Conservation (phyloP, 495 filamentous ascomycete genomes). For the Extremus antarcticus region DNA sequence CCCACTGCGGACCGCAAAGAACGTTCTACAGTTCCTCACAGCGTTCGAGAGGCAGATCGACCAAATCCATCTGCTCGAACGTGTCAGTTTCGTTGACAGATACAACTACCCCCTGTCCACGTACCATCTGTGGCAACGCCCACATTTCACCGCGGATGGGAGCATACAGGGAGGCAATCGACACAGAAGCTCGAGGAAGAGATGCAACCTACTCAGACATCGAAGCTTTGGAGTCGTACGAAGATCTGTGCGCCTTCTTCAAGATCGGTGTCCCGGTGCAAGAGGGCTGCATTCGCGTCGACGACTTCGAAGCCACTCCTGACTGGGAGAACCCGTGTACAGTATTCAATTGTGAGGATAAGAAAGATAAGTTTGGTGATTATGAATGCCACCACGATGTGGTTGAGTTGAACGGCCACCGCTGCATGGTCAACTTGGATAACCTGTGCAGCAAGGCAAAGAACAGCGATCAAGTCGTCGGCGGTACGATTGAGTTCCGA, state of each 20-base stretch:
- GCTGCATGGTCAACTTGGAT: conserved; percentile 1
- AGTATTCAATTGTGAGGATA: no score
- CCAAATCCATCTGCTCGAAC: conserved; percentile 23
- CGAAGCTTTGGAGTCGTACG: neutral
- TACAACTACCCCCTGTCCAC: neutral
- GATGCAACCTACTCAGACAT: neutral
- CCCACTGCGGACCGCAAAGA: conserved; percentile 22
- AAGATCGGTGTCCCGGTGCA: neutral
- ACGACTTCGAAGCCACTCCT: no score
- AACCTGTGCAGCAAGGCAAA: neutral
- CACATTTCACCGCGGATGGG: no score
- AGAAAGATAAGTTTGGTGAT: no score
- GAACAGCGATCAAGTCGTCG: neutral
- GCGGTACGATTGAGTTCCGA: conserved; percentile 35
- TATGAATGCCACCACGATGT: no score
- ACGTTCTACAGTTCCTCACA: conserved; percentile 29
- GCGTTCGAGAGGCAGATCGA: conserved; percentile 32
- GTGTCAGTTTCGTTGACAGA: conserved; percentile 2
- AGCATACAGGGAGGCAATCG: neutral
- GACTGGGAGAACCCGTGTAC: no score
- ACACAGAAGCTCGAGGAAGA: neutral
- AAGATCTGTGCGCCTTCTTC: neutral
- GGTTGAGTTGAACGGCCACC: neutral
- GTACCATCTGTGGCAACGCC: neutral
- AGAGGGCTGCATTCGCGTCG: no score